Evolutionary conservation across 2,329 filamentous ascomycete species (phyloP), one percentile per base, ranked within the genome.

Genomic region (Arthrobotrys entomopaga): DNA sequence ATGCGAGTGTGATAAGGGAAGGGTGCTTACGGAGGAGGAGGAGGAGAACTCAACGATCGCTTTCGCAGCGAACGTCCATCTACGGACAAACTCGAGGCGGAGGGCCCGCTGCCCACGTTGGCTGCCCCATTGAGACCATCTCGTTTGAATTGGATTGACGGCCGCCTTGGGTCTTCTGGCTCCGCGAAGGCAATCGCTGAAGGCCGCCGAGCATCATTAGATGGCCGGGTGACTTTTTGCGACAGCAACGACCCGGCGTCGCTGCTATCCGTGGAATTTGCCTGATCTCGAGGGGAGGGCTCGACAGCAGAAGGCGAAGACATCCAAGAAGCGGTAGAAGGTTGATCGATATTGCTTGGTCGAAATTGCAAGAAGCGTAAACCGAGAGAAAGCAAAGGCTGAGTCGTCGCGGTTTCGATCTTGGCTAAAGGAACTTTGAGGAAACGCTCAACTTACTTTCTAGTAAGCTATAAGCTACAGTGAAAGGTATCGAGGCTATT

Each of bases 21-120:
- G 20, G 46, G 26, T 20, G 78, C 78, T 77, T 77, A 79, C 78
- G 77, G 77, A 65, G 78, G 77, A n/a, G 78, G 78, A 52, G 78
- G 78, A 48, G 78, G 78, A 54, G 78, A 79, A 50, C 77, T 78
- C 48, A 79, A 73, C 65, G 77, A 79, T 26, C 69, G 61, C 56
- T 73, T 73, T 65, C 69, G 69, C 34, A 60, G 22, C 16, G 69
- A 73, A 49, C 69, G 61, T 50, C 48, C 52, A 24, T 65, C 61
- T 11, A 56, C 38, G 22, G 59, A 57, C 38, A 66, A 19, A 56
- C 50, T 64, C 13, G 69, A 56, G 49, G 54, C 59, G 56, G 69
- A 73, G 26, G 69, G 61, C 20, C 60, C 61, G 42, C 61, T 61
- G 13, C 67, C 67, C 54, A 73, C 56, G 29, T 40, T 73, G n/a